Base-by-base conservation (phyloP, 805 yeast genomes). In the Starmerella vaccinii region DNA sequence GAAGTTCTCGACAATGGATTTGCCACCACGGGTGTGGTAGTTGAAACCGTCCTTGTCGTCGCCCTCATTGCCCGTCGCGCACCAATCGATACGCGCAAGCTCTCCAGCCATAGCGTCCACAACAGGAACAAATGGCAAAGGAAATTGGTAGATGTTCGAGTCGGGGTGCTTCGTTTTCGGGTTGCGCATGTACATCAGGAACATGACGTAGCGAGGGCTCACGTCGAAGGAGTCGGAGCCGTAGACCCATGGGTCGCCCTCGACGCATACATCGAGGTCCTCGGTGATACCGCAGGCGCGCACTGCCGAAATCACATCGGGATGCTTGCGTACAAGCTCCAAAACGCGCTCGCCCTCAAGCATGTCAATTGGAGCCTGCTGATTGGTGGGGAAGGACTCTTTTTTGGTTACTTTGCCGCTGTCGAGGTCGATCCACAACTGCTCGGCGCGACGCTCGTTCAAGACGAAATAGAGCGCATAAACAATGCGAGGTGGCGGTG, bases 241-340 rank as follows among this genome's bases (percentile, higher is more conserved):
- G 64, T 84, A 83, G 73, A 83, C 83, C 92, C 94, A 84, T 49
- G 56, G 58, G 23, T 56, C 57, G 15, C 58, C 54, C 13, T 49
- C 42, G 4, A 58, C 50, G 29, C 39, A 33, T 33, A 51, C 29
- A 29, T 51, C 37, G 37, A 35, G 35, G 29, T 54, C 57, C 18
- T 48, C 57, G n/a, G 57, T 54, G 21, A 56, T 46, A 4, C 59
- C 89, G 15, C 97, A 97, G 64, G 89, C 96, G 66, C 83, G 88
- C 69, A 92, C 73, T 56, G 89, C 88, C 40, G 80, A 75, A 48
- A 84, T 84, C 52, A 90, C 83, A 69, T 87, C 96, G 16, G 97
- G 97, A 66, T 90, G 96, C 67, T 83, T 78, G 33, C 50, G 44
- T 41, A 58, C 44, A 29, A 48, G 22, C 26, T 23, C 43, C 24